These are phyloP conservation scores for Huntiella bhutanensis DNA, from an alignment of 2,329 filamentous ascomycete genomes.

Conservation along the genomic window DNA sequence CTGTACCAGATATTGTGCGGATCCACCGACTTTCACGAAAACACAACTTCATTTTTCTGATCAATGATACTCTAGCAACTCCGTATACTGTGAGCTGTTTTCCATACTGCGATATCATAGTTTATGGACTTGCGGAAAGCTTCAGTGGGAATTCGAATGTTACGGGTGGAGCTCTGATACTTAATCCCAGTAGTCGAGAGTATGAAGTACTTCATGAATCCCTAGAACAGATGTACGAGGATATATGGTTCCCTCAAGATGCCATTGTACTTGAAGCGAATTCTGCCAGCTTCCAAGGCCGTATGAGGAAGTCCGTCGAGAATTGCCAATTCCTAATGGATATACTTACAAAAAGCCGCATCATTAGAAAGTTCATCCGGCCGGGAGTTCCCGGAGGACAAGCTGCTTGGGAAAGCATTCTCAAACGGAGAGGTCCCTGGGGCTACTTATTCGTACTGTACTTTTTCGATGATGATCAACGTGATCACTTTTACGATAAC, in stretches of 20 bases:
- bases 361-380: not conserved
- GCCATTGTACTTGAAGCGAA: conserved; percentile 21
- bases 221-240: conserved; percentile 10
- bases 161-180: conserved; percentile 30
- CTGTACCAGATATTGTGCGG: conserved; percentile 18
- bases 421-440: not conserved
- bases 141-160: conserved; percentile 38
- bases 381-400: too few relatives aligned
- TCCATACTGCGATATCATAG: conserved; percentile 27
- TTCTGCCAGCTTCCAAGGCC: conserved; percentile 19
- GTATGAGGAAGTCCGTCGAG: conserved; percentile 17
- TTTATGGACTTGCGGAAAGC: conserved; percentile 36
- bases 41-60: conserved; percentile 25
- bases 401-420: too few relatives aligned
- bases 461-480: conserved; percentile 20
- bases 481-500: conserved; percentile 28
- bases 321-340: conserved; percentile 16
- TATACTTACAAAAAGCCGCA: conserved; percentile 13
- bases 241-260: conserved; percentile 16
- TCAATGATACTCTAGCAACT: conserved; percentile 30
- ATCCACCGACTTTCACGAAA: conserved; percentile 22
- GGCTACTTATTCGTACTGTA: conserved; percentile 24
- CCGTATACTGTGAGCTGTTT: conserved; percentile 33
- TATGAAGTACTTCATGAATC: conserved; percentile 21
- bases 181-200: conserved; percentile 27